A percentile compares a stretch with the other conserved stretches of the same genome.
Evolutionary conservation across 495 filamentous ascomycete species (phyloP).

Genomic region (Mycothermus thermophilus): DNA sequence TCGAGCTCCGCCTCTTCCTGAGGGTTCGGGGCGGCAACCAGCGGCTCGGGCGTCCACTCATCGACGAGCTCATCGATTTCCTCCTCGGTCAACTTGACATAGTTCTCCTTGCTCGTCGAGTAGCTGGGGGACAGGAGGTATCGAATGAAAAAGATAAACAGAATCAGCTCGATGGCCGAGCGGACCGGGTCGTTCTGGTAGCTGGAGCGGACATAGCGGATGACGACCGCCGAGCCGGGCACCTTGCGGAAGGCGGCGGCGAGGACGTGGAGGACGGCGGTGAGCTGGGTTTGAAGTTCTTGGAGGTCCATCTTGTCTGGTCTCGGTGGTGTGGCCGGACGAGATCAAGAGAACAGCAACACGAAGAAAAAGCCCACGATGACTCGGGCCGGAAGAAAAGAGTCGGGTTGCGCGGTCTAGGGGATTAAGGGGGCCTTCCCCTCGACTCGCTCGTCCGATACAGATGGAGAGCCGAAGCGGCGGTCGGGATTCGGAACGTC

Average conservation of each 20-base stretch:
- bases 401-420: no score
- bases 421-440: no score
- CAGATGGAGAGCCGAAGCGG: no score
- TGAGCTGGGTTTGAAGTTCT: constrained; percentile 59
- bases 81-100: constrained; percentile 80
- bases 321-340: neutral
- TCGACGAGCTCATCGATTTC: constrained; percentile 96
- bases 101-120: constrained; percentile 71
- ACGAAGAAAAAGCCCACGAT: no score
- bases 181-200: constrained; percentile 96
- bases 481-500: no score
- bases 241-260: constrained; percentile 68
- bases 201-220: constrained; percentile 88
- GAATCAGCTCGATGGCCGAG: constrained; percentile 81
- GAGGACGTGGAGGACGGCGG: constrained; percentile 50
- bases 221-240: constrained; percentile 83
- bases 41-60: constrained; percentile 90
- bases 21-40: constrained; percentile 56
- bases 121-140: constrained; percentile 88
- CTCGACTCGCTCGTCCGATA: no score
- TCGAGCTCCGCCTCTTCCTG: constrained; percentile 75
- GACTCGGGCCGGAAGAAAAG: neutral
- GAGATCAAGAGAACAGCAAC: no score
- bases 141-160: constrained; percentile 89
- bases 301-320: constrained; percentile 67